Percentiles rank a stretch among this genome's conserved stretches.
phyloP scores from a whole-genome alignment of 1,139 yeast genomes.

The Yamadazyma conglobata region DNA sequence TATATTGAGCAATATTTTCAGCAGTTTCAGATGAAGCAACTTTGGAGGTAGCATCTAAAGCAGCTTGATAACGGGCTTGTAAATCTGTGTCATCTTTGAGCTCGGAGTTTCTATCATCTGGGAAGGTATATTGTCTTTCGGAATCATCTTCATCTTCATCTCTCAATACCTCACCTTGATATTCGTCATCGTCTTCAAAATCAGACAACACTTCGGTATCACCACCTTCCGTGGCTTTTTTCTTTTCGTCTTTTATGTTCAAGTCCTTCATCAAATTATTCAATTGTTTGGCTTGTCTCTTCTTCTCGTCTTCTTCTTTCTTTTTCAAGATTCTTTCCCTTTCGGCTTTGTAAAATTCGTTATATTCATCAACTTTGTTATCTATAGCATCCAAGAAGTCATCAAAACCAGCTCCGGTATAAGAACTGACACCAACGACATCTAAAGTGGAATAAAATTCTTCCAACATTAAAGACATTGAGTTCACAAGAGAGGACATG shows the following conservation, averaged over 20 bases:
- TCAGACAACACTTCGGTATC: slow-evolving; percentile 69
- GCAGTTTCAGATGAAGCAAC: slow-evolving; percentile 63
- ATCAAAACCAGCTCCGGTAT: slow-evolving; percentile 92
- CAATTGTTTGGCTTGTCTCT: slow-evolving; percentile 68
- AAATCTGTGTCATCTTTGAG: slow-evolving; percentile 47
- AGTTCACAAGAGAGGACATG: slow-evolving; percentile 89
- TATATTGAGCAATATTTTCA: slow-evolving; percentile 66
- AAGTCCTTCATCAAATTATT: slow-evolving; percentile 77
- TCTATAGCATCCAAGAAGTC: slow-evolving; percentile 83
- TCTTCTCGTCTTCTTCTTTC: slow-evolving; percentile 72
- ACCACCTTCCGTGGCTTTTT: slow-evolving; percentile 34
- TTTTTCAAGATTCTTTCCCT: slow-evolving; percentile 77
- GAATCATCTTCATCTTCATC: slow-evolving; percentile 68
- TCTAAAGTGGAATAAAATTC: slow-evolving; percentile 94
- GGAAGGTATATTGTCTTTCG: slow-evolving; percentile 71
- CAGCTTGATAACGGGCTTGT: slow-evolving; percentile 69
- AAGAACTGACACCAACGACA: slow-evolving; percentile 86
- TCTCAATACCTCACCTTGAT: slow-evolving; percentile 58
- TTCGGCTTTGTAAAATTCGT: slow-evolving; percentile 78
- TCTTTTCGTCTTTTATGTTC: slow-evolving; percentile 48
- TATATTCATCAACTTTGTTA: slow-evolving; percentile 82
- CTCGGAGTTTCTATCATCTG: slow-evolving; percentile 68
- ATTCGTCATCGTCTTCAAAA: slow-evolving; percentile 52
- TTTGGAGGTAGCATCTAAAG: slow-evolving; percentile 63
- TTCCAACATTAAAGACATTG: slow-evolving; percentile 94